phyloP scores from a whole-genome alignment of 2,329 filamentous ascomycete genomes.

The Alternaria triticimaculans region DNA sequence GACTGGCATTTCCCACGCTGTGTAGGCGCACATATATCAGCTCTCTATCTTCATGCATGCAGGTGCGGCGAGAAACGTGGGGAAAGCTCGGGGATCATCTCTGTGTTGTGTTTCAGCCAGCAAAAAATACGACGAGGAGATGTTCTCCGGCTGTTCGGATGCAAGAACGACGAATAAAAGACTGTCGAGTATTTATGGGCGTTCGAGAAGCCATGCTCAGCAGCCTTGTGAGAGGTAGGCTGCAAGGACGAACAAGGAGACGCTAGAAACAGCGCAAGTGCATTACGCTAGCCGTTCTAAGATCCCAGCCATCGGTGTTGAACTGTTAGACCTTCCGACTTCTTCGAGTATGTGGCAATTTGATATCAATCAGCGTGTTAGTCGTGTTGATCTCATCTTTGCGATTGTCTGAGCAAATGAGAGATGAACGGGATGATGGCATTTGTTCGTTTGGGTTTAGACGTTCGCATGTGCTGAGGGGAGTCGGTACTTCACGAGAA shows the following conservation, averaged over 20 bases:
- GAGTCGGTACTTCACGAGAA: slow-evolving; percentile 1
- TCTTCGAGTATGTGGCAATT: neutral
- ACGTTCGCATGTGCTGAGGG: neutral
- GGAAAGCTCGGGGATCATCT: neutral
- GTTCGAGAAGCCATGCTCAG: neutral
- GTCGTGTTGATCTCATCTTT: neutral
- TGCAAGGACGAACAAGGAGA: neutral
- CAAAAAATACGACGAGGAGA: neutral
- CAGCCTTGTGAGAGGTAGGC: neutral
- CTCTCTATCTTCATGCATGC: neutral
- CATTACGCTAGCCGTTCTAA: neutral
- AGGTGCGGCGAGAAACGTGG: neutral
- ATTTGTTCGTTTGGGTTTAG: neutral
- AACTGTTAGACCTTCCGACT: neutral
- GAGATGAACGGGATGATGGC: neutral
- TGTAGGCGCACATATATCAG: neutral
- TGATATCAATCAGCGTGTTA: neutral
- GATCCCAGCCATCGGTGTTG: neutral
- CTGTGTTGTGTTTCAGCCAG: neutral
- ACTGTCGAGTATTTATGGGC: neutral
- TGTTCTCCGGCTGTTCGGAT: neutral
- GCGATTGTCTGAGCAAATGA: neutral
- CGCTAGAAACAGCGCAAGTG: neutral
- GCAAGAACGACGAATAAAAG: neutral
- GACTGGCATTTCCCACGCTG: neutral